Evolutionary conservation across 768 basidiomycete genomes (phyloP).

Genomic region (Aureoboletus auriporus): DNA sequence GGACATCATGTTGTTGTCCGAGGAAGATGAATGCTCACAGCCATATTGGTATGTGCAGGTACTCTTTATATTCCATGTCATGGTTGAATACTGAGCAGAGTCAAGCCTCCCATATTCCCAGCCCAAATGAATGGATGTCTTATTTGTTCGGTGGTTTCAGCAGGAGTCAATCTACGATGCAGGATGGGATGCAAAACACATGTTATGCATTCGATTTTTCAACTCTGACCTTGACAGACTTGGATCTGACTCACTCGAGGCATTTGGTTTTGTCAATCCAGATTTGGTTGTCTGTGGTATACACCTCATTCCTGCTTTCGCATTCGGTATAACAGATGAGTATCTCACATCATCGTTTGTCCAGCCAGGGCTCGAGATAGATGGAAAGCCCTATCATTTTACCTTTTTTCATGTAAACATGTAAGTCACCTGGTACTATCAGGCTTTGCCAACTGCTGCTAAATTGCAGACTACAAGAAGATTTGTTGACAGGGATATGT

Average conservation of each 20-base stretch:
- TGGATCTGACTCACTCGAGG: no score
- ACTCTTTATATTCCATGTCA: constrained; percentile 14
- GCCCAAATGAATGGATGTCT: constrained; percentile 30
- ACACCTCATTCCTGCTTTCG: no score
- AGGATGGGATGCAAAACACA: constrained; percentile 24
- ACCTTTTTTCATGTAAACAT: no score
- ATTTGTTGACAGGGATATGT: neutral
- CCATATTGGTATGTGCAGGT: constrained; percentile 36
- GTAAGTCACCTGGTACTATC: no score
- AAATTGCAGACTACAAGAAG: no score
- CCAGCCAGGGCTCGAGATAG: no score
- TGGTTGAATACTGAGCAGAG: neutral
- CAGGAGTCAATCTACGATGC: constrained; percentile 18
- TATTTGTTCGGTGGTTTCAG: constrained; percentile 41
- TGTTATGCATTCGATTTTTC: constrained; percentile 39
- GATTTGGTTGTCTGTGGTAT: constrained; percentile 33
- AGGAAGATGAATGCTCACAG: constrained; percentile 24
- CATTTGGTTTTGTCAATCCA: constrained; percentile 48
- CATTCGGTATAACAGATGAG: no score
- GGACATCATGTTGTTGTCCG: constrained; percentile 35
- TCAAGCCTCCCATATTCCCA: neutral
- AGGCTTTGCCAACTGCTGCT: no score
- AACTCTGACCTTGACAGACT: no score
- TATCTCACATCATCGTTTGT: no score
- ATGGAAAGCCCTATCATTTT: no score